Conservation (phyloP, 2,329 filamentous ascomycete species). For the Aspergillus niger region DNA sequence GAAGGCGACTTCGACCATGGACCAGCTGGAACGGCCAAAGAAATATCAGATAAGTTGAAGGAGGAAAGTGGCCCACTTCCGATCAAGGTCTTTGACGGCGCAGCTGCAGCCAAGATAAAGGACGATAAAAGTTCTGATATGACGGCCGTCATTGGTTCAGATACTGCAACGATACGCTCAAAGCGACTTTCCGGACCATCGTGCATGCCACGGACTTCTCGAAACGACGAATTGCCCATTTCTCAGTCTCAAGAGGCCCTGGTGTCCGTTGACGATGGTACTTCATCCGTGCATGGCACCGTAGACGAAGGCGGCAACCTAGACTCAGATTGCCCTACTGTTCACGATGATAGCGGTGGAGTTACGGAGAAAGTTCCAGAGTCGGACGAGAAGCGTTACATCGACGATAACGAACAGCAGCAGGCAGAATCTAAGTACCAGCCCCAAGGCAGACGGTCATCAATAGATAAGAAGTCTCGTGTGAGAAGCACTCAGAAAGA, state of each 20-base stretch:
- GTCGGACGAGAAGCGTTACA: neutral
- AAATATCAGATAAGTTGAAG: neutral
- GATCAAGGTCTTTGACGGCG: slow-evolving; percentile 25
- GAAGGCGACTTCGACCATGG: slow-evolving; percentile 5
- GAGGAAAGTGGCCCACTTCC: slow-evolving; percentile 8
- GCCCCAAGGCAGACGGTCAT: neutral
- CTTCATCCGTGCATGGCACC: slow-evolving; percentile 30
- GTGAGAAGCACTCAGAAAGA: neutral
- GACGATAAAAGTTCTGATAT: slow-evolving; percentile 65
- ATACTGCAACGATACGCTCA: slow-evolving; percentile 33
- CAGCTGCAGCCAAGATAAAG: slow-evolving; percentile 34
- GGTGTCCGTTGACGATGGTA: slow-evolving; percentile 21
- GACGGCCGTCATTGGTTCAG: slow-evolving; percentile 57
- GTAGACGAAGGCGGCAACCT: slow-evolving; percentile 27
- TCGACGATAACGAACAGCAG: neutral
- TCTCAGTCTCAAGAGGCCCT: slow-evolving; percentile 43
- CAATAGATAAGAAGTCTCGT: too few relatives aligned
- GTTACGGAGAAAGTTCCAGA: neutral
- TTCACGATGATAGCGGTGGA: slow-evolving; percentile 8
- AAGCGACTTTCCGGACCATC: slow-evolving; percentile 35
- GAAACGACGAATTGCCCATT: slow-evolving; percentile 15
- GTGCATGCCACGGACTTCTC: slow-evolving; percentile 30
- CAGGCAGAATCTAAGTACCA: neutral
- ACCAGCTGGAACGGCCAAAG: slow-evolving; percentile 1
- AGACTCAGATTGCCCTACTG: slow-evolving; percentile 21